These are phyloP conservation scores for Smallanthus sonchifolius DNA, from an alignment of 129 eudicot species.

Conservation along the genomic window DNA sequence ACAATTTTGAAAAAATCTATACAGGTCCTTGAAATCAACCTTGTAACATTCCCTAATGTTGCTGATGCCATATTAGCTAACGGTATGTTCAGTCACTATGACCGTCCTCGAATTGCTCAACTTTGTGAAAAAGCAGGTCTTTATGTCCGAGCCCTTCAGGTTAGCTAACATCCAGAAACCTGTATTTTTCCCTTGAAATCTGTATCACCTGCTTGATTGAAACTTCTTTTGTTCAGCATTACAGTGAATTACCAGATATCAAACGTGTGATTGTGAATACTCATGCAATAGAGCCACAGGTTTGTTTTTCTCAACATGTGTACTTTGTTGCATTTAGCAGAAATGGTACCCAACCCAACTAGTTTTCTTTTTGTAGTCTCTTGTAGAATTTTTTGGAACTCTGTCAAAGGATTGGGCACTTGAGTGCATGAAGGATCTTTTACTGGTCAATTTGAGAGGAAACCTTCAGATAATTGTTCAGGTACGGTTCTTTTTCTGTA, in stretches of 20 bases:
- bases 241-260: conserved; percentile 85
- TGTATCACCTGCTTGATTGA: conserved; percentile 6
- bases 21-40: conserved; percentile 96
- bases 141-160: conserved; percentile 95
- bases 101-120: conserved; percentile 95
- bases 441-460: conserved; percentile 92
- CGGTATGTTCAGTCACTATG: conserved; percentile 98
- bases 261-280: conserved; percentile 98
- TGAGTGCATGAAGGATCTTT: conserved; percentile 99
- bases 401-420: conserved; percentile 95
- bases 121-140: conserved; percentile 99
- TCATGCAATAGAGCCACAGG: conserved; percentile 99
- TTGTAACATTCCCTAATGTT: conserved; percentile 97
- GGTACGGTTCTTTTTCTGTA: conserved; percentile 33
- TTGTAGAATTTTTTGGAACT: conserved; percentile 96
- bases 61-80: conserved; percentile 99
- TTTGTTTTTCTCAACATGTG: conserved; percentile 20
- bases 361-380: conserved; percentile 56
- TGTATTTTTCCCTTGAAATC: background rate
- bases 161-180: conserved; percentile 15
- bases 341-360: background rate
- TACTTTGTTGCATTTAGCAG: background rate
- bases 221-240: conserved; percentile 54
- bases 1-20: background rate
- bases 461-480: conserved; percentile 99